Percentiles rank a stretch among this genome's conserved stretches.
These are phyloP conservation scores for Trichoderma oligosporum DNA, from an alignment of 2,329 filamentous ascomycete species.

Conservation along the genomic window DNA sequence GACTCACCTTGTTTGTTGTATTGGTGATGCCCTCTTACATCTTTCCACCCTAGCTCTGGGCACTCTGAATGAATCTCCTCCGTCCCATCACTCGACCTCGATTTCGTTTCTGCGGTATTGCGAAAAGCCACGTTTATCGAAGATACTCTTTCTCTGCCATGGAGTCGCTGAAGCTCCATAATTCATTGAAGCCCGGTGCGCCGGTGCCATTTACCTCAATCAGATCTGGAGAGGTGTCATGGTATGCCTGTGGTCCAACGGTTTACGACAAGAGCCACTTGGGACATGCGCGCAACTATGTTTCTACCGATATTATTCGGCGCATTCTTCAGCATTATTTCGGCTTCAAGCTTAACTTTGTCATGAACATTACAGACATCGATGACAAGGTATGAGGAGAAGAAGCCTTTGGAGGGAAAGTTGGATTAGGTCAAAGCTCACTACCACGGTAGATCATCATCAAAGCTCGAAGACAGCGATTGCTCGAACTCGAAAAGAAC, in stretches of 20 bases:
- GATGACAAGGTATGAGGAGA: constrained; percentile 60
- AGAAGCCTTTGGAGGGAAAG: neutral
- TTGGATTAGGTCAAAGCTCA: neutral
- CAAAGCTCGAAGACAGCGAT: constrained; percentile 68
- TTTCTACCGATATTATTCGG: constrained; percentile 82
- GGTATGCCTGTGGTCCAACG: constrained; percentile 89
- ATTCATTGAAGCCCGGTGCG: constrained; percentile 67
- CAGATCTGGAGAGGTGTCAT: constrained; percentile 67
- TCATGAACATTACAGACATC: constrained; percentile 90
- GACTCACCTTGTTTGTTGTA: constrained; percentile 20
- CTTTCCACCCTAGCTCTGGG: constrained; percentile 14
- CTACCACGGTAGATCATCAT: constrained; percentile 49
- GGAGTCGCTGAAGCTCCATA: constrained; percentile 69
- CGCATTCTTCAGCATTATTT: constrained; percentile 82
- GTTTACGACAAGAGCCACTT: constrained; percentile 79
- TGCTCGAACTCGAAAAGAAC: constrained; percentile 74
- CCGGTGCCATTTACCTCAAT: constrained; percentile 73
- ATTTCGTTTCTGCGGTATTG: constrained; percentile 28
- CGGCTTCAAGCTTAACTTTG: constrained; percentile 75
- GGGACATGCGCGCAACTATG: constrained; percentile 85
- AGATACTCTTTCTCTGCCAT: constrained; percentile 40
- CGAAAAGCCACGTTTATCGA: constrained; percentile 30
- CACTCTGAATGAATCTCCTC: constrained; percentile 36
- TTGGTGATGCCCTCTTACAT: neutral
- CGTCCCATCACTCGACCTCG: constrained; percentile 31